Evolutionary conservation across 345 rosid genomes (phyloP).

Genomic region (Lepidium sativum): DNA sequence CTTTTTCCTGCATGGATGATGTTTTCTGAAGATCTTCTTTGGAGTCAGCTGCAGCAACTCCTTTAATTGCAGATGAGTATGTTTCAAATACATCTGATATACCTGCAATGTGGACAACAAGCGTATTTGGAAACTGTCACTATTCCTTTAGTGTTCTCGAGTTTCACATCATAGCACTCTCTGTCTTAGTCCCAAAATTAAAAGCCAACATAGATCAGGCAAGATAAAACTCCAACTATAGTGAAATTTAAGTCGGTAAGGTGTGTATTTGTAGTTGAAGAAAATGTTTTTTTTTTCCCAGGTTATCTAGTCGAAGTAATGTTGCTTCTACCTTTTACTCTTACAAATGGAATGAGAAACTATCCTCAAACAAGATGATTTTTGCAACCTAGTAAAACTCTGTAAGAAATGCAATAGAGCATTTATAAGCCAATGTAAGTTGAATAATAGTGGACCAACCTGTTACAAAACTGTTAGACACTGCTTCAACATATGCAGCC

Average conservation of each 20-base stretch:
- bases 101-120: constrained; percentile 38
- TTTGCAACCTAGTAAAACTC: neutral
- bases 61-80: constrained; percentile 57
- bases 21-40: constrained; percentile 35
- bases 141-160: neutral
- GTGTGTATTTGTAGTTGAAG: neutral
- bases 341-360: neutral
- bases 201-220: neutral
- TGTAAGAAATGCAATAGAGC: neutral
- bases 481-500: constrained; percentile 66
- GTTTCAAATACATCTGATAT: constrained; percentile 86
- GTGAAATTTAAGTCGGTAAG: neutral
- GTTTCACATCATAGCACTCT: neutral
- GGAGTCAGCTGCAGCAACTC: constrained; percentile 39
- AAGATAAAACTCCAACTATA: neutral
- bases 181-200: neutral
- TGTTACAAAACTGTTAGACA: constrained; percentile 76
- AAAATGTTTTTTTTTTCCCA: neutral
- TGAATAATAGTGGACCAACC: constrained; percentile 36
- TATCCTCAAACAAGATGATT: neutral
- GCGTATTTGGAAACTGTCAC: neutral
- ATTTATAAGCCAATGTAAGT: neutral
- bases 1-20: constrained; percentile 54
- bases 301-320: neutral
- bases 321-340: neutral